These are phyloP conservation scores for Collariella sp. DNA, from an alignment of 495 filamentous ascomycete genomes.

Conservation along the genomic window DNA sequence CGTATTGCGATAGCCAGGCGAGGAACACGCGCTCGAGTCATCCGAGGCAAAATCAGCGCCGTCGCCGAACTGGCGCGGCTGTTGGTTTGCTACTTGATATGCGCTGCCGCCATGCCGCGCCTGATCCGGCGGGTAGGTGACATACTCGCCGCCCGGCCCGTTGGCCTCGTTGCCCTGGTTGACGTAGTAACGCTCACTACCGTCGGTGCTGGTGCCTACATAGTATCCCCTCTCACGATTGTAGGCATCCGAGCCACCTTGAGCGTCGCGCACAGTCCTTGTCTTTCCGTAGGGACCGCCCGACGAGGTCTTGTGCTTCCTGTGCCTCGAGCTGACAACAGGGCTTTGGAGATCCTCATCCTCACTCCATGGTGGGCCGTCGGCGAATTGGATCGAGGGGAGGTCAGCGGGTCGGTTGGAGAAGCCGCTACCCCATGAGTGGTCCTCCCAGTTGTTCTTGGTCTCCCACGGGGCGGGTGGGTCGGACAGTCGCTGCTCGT, in stretches of 20 bases:
- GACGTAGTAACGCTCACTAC: slow-evolving; percentile 70
- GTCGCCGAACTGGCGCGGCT: slow-evolving; percentile 50
- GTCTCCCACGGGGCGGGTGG: slow-evolving; percentile 58
- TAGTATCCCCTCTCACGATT: slow-evolving; percentile 55
- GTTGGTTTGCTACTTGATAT: slow-evolving; percentile 36
- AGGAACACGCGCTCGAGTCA: slow-evolving; percentile 47
- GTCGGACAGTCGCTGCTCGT: slow-evolving; percentile 75
- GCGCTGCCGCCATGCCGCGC: slow-evolving; percentile 43
- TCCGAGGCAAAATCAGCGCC: slow-evolving; percentile 50
- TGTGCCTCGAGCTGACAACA: slow-evolving; percentile 67
- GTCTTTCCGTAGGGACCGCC: slow-evolving; percentile 40
- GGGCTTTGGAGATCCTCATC: slow-evolving; percentile 94
- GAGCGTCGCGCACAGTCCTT: slow-evolving; percentile 25
- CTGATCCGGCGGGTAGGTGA: slow-evolving; percentile 66
- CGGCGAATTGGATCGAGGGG: slow-evolving; percentile 76
- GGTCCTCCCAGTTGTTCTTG: slow-evolving; percentile 44
- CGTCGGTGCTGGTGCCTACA: slow-evolving; percentile 59
- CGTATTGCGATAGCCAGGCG: slow-evolving; percentile 39
- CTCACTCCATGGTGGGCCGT: slow-evolving; percentile 94
- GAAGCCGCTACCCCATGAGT: slow-evolving; percentile 35
- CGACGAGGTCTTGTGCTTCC: slow-evolving; percentile 68
- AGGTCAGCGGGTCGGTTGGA: slow-evolving; percentile 52
- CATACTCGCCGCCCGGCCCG: slow-evolving; percentile 70
- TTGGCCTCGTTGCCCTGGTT: slow-evolving; percentile 58
- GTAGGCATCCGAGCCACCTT: slow-evolving; percentile 29